Base-by-base conservation (phyloP, 2,329 filamentous ascomycete species). In the Monosporascus sp. region DNA sequence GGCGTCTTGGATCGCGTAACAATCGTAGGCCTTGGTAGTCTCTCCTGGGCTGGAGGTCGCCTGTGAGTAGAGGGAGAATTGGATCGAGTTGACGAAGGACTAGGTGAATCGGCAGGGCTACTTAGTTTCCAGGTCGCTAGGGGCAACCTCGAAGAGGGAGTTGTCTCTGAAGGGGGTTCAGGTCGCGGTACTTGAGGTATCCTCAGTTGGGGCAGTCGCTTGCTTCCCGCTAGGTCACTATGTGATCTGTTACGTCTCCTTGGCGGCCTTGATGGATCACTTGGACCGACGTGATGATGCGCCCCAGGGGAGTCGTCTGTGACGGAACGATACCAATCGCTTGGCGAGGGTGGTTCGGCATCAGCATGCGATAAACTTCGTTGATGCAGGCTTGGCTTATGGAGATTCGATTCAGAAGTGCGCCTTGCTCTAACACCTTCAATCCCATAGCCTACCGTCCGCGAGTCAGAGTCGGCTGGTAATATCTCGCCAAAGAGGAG, bases 401-500 rank as follows among this genome's bases (percentile, higher is more conserved):
- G 76, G 58, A 88, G 70, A 65, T 79, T 84, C n/a, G 88, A 85
- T 63, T 92, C 89, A 44, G 88, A 89, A 22, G 85, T 85, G 68
- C 86, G 79, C 57, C 86, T 76, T 54, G 76, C 74, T 49, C 78
- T 72, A 48, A 73, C 63, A 36, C 70, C 68, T 54, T 79, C 74
- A 57, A 88, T 87, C 49, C 85, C 85, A 70, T 83, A 84, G 5
- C 82, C 84, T 49, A 76, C 72, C 48, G 78, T 72, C 20, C 74
- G 69, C 25, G 75, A 65, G 59, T 81, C 75, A 61, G 75, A 76
- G 59, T 82, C 77, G 38, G 82, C 75, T n/a, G 82, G 78, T 27
- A 84, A 72, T 59, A 92, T 80, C 68, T 92, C 89, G 38, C 89
- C 89, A 71, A 93, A 93, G 20, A 92, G 72, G 37, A 89, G 80